These are phyloP conservation scores for Claviceps digitariae DNA, from an alignment of 2,329 filamentous ascomycete genomes.

Conservation along the genomic window DNA sequence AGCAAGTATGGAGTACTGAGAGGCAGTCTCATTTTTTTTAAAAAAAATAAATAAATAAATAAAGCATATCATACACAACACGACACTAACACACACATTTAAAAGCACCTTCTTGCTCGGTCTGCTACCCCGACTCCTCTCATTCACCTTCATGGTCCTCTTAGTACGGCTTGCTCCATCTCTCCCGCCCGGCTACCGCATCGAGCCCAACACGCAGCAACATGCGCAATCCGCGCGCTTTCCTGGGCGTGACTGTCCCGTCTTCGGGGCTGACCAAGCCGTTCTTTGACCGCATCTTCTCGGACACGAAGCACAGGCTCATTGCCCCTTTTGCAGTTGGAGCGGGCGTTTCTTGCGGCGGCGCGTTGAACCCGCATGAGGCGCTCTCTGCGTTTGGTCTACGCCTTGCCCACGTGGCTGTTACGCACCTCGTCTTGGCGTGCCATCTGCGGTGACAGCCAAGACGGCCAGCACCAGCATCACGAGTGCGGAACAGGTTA, in stretches of 20 bases:
- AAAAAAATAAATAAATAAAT: too few relatives aligned
- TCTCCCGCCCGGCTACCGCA: slow-evolving; percentile 5
- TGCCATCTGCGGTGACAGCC: too few relatives aligned
- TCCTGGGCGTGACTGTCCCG: slow-evolving; percentile 2
- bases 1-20: too few relatives aligned
- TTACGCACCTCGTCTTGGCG: too few relatives aligned
- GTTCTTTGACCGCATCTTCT: slow-evolving; percentile 4
- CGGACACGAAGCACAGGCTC: slow-evolving; percentile 10
- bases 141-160: slow-evolving; percentile 10
- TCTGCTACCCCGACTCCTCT: slow-evolving; percentile 8
- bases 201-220: slow-evolving; percentile 6
- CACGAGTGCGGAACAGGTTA: too few relatives aligned
- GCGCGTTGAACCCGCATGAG: too few relatives aligned
- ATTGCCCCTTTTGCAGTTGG: slow-evolving; percentile 11
- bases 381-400: too few relatives aligned
- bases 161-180: slow-evolving; percentile 9
- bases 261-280: slow-evolving; percentile 7
- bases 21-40: too few relatives aligned
- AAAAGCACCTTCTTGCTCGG: slow-evolving; percentile 7
- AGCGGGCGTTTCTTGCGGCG: slow-evolving; percentile 10
- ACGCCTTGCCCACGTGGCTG: background rate
- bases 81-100: too few relatives aligned
- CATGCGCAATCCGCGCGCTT: slow-evolving; percentile 6
- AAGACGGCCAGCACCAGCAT: too few relatives aligned
- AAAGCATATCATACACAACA: too few relatives aligned